Base-by-base conservation (phyloP, 306 rosid species). In the Acacia acuminata region DNA sequence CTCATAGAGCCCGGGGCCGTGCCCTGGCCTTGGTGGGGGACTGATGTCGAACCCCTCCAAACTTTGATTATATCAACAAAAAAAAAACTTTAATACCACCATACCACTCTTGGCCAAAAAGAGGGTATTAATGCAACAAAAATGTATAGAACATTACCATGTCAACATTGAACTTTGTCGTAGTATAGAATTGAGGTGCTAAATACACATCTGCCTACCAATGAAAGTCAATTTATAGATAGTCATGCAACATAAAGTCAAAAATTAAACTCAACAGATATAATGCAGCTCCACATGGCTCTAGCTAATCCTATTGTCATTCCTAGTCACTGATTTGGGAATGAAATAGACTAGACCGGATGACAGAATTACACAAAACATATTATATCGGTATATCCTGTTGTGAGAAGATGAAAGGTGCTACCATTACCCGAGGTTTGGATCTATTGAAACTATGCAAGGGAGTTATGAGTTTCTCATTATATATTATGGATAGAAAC, bases 161-260 rank as follows among this genome's bases (percentile, higher is more conserved):
- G 86, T 88, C 88, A 73, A 92, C 64, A 58, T 86, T 86, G 93
- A 85, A 92, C 83, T 73, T 75, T 11, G 25, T 43, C 20, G 90
- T 88, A 61, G 79, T 15, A 82, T 84, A 1, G 32, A 95, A 8
- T 89, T 95, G 99, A 50, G 99, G 94, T 3, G 96, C 99, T 82
- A 95, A 68, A 86, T 93, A 95, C 79, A 95, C 3, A 81, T 93
- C 99, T 7, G 99, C 97, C 98, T 93, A 94, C 82, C 90, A 86
- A 87, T 24, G 77, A 82, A 74, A 78, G 87, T 60, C 63, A 80
- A 58, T 3, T 20, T 63, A 71, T 87, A 78, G 76, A 48, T 44
- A 30, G 74, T 36, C 70, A 74, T 69, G 45, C 76, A 75, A 61
- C 81, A 80, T 38, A 69, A 68, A 50, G 44, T 19, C 19, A 24